Evolutionary conservation across 2,329 filamentous ascomycete species (phyloP).

Genomic region (Cercospora janseana): DNA sequence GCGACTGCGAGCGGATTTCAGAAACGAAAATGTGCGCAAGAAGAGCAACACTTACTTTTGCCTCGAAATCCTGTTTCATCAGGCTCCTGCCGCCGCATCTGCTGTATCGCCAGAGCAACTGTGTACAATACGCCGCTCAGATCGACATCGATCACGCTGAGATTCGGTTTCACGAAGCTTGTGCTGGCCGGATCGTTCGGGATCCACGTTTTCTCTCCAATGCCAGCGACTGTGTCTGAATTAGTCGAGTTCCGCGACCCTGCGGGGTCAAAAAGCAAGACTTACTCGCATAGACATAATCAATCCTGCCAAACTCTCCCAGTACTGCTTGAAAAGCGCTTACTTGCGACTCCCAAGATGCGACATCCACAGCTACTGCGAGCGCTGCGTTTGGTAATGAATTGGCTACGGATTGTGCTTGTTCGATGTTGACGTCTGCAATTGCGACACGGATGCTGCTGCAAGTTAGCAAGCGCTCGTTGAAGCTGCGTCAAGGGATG

Average conservation of each 20-base stretch:
- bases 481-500: not conserved
- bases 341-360: conserved; percentile 41
- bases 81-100: conserved; percentile 43
- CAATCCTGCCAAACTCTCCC: conserved; percentile 37
- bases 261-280: conserved; percentile 28
- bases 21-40: not conserved
- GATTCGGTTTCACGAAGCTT: conserved; percentile 42
- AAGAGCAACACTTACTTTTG: conserved; percentile 37
- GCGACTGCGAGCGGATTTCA: conserved; percentile 23
- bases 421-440: conserved; percentile 40
- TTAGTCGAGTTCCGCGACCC: not conserved
- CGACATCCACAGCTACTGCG: conserved; percentile 36
- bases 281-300: conserved; percentile 40
- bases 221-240: conserved; percentile 30
- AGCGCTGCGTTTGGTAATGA: conserved; percentile 23
- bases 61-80: conserved; percentile 39
- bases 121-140: conserved; percentile 47
- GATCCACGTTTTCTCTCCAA: conserved; percentile 43
- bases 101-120: conserved; percentile 44
- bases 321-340: conserved; percentile 40
- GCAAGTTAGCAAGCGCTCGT: not conserved
- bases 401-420: conserved; percentile 31
- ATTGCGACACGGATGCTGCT: conserved; percentile 52
- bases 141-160: conserved; percentile 43
- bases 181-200: conserved; percentile 27